phyloP scores from a whole-genome alignment of 768 basidiomycete genomes.

The Terana coerulea region DNA sequence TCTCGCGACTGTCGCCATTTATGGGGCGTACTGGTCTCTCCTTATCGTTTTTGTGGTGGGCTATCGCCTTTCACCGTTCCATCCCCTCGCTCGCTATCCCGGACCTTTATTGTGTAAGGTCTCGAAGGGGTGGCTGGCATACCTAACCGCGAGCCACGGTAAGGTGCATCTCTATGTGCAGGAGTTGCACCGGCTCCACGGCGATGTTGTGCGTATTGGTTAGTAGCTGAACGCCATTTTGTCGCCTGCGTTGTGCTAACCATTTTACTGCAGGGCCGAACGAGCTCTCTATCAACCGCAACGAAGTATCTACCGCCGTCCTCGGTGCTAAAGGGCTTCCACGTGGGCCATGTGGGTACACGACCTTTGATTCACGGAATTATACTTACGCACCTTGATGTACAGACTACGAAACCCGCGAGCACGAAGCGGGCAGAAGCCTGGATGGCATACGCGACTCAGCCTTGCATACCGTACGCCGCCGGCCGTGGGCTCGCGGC shows the following conservation, averaged over 20 bases:
- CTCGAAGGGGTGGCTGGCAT: constrained; percentile 6
- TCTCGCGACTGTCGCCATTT: neutral
- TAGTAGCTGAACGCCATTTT: neutral
- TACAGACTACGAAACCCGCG: constrained; percentile 11
- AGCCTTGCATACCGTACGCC: constrained; percentile 6
- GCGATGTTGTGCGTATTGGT: constrained; percentile 12
- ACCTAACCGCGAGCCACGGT: neutral
- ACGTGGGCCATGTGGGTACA: constrained; percentile 9
- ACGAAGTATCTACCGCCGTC: neutral
- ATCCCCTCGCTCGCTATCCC: constrained; percentile 10
- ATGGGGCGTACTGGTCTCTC: neutral
- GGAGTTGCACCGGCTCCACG: constrained; percentile 5
- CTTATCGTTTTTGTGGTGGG: neutral
- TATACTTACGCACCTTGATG: no score
- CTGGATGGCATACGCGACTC: constrained; percentile 10
- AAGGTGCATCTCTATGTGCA: constrained; percentile 3
- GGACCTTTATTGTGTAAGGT: constrained; percentile 10
- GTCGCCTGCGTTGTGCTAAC: neutral
- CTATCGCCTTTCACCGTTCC: constrained; percentile 12
- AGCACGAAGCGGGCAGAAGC: constrained; percentile 2
- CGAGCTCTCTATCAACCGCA: constrained; percentile 9
- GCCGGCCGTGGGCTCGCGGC: constrained; percentile 5
- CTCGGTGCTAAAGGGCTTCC: constrained; percentile 10
- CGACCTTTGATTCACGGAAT: neutral
- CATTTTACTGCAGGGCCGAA: constrained; percentile 6